These are phyloP conservation scores for Penicillium sp. DNA, from an alignment of 2,329 filamentous ascomycete genomes.

Conservation along the genomic window DNA sequence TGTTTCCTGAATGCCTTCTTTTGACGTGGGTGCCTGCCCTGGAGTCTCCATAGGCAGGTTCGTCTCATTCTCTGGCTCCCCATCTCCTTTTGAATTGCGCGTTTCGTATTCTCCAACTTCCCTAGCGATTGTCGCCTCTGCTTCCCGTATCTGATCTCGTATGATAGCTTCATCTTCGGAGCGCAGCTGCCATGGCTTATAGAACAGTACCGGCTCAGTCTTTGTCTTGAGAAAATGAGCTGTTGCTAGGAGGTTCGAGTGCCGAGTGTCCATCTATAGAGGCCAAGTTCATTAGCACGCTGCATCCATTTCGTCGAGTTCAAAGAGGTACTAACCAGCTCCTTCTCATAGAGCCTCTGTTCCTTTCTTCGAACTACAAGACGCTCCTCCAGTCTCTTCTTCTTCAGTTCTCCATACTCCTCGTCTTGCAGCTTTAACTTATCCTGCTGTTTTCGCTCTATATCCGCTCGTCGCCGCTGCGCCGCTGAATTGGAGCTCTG, in stretches of 20 bases:
- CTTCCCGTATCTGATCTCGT: constrained; percentile 70
- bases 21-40: constrained; percentile 27
- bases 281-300: constrained; percentile 29
- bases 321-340: constrained; percentile 64
- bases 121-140: constrained; percentile 65
- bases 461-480: constrained; percentile 74
- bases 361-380: constrained; percentile 66
- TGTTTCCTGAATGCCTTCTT: constrained; percentile 26
- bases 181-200: constrained; percentile 79
- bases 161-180: constrained; percentile 72
- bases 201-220: constrained; percentile 75
- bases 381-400: constrained; percentile 68
- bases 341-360: constrained; percentile 75
- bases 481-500: constrained; percentile 69
- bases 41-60: constrained; percentile 34
- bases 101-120: constrained; percentile 69
- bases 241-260: constrained; percentile 71
- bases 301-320: neutral
- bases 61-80: constrained; percentile 14
- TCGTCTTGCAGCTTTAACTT: constrained; percentile 76
- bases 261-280: constrained; percentile 72
- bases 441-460: constrained; percentile 80
- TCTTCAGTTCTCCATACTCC: constrained; percentile 71
- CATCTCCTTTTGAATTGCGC: constrained; percentile 43
- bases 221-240: constrained; percentile 77